Base-by-base conservation (phyloP, 495 filamentous ascomycete genomes). In the Aspergillus ostianus region DNA sequence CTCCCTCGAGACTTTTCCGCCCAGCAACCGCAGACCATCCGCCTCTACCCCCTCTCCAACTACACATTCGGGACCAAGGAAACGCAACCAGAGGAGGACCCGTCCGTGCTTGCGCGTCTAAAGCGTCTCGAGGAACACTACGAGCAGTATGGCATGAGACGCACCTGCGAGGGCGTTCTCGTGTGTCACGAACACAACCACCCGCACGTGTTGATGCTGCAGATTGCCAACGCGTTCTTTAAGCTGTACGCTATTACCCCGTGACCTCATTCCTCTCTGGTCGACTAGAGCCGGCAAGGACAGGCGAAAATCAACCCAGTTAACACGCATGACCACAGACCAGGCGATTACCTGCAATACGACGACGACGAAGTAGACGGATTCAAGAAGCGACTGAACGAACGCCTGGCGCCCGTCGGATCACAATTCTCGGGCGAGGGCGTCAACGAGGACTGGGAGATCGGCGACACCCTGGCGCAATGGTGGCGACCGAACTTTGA, bases 401-500 rank as follows among this genome's bases (percentile, higher is more conserved):
- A 97, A 77, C 85, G 93, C 6, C 84, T 98, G 47, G 93, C 93
- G 0, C 94, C 94, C 0, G 90, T 93, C 6, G 92, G 93, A 30
- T 89, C 86, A 44, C 87, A 95, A 53, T 91, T 93, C 74, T 88
- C 87, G 45, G 91, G 92, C 56, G 87, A 94, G 71, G 90, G 91
- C 60, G 90, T 90, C 7, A 91, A 89, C 58, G 85, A 88, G 58
- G 91, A 95, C 63, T 98, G 94, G 94, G 82, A 95, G 69, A 88
- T 98, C 70, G 90, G 88, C 58, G 93, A 97, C 66, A 95, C 92
- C 4, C 82, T 98, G 50, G 93, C 94, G 44, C 92, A 96, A 77
- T 98, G 95, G 94, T 98, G 92, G 92, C 81, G 94, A 27, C 94
- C 94, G 47, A 98, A 97, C 77, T 97, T 98, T 68, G 94, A 98